Evolutionary conservation across 2,329 filamentous ascomycete species (phyloP).

Genomic region (Colletotrichum shisoi): DNA sequence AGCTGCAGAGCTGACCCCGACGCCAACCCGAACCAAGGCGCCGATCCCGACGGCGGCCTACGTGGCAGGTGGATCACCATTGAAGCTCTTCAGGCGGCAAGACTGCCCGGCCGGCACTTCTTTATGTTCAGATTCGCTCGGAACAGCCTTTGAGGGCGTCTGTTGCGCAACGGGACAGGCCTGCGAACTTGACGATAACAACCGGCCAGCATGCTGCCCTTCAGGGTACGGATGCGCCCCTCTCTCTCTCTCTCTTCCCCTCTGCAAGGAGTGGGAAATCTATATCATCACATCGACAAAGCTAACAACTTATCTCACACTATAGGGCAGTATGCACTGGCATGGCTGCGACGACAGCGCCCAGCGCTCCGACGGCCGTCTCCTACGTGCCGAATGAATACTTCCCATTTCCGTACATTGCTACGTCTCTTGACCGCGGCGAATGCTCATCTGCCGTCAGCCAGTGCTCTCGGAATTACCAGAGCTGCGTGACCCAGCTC

Average conservation of each 20-base stretch:
- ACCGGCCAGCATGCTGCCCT: conserved; percentile 63
- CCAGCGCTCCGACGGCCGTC: conserved; percentile 50
- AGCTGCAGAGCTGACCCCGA: conserved; percentile 10
- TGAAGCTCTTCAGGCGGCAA: conserved; percentile 39
- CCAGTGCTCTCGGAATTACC: conserved; percentile 63
- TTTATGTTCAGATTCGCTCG: conserved; percentile 58
- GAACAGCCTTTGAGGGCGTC: conserved; percentile 56
- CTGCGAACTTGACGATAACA: conserved; percentile 59
- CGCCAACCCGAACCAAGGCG: conserved; percentile 14
- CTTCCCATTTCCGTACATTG: conserved; percentile 67
- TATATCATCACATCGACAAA: neutral
- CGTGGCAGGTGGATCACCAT: conserved; percentile 3
- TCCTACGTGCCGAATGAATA: conserved; percentile 66
- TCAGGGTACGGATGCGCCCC: conserved; percentile 51
- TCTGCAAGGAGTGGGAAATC: neutral
- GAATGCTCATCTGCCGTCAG: conserved; percentile 61
- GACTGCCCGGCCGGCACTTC: conserved; percentile 60
- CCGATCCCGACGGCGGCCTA: conserved; percentile 16
- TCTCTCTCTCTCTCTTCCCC: neutral
- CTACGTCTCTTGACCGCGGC: conserved; percentile 61
- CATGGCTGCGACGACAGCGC: conserved; percentile 55
- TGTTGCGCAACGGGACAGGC: conserved; percentile 62
- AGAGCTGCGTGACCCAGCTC: conserved; percentile 61
- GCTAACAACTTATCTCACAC: conserved; percentile 20
- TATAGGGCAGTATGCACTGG: conserved; percentile 64